Conservation (phyloP, 345 rosid species). For the Lenwebbia sp. region DNA sequence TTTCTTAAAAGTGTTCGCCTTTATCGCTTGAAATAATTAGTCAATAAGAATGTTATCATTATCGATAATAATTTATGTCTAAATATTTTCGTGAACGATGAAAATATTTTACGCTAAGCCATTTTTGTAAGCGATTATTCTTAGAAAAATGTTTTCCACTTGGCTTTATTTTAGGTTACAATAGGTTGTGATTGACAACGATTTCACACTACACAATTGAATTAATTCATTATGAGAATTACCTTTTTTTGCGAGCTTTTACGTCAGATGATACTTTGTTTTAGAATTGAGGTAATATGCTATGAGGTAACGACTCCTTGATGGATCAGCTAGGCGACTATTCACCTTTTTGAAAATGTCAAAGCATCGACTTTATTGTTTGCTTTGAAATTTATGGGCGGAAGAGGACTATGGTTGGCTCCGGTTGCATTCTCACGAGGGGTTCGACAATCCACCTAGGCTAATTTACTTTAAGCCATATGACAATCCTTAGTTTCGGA, state of each 20-base stretch:
- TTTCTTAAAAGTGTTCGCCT: too few relatives aligned
- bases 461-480: neutral
- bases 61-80: too few relatives aligned
- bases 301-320: neutral
- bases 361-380: neutral
- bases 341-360: neutral
- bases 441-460: neutral
- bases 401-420: neutral
- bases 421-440: neutral
- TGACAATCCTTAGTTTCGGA: neutral
- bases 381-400: neutral
- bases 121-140: too few relatives aligned
- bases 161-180: neutral
- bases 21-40: too few relatives aligned
- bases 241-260: neutral
- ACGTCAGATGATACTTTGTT: rapidly evolving
- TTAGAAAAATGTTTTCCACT: too few relatives aligned
- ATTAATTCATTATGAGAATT: neutral
- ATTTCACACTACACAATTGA: rapidly evolving
- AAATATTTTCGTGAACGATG: too few relatives aligned
- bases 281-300: neutral
- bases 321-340: neutral
- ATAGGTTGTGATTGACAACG: rapidly evolving
- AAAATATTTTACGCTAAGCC: too few relatives aligned
- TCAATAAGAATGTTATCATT: too few relatives aligned